Evolutionary conservation across 495 filamentous ascomycete species (phyloP), one percentile per base, ranked within the genome.

Genomic region (Emericellopsis terricola): DNA sequence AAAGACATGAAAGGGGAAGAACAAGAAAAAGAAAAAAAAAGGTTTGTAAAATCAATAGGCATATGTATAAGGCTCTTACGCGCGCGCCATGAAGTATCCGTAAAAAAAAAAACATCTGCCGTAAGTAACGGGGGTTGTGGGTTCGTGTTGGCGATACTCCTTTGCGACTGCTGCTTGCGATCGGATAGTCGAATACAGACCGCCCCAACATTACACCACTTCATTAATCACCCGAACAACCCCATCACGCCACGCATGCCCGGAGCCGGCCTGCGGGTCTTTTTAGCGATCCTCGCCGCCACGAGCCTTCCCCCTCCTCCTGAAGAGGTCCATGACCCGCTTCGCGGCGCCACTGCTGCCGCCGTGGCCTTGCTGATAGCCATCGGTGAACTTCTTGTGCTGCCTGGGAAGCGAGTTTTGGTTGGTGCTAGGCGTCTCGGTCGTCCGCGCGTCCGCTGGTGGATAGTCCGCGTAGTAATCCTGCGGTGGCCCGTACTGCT

Each of bases 251-350:
- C n/a, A n/a, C n/a, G n/a, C n/a, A n/a, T n/a, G n/a, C n/a, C n/a
- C n/a, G n/a, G n/a, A n/a, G n/a, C n/a, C n/a, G n/a, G n/a, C n/a
- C n/a, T n/a, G n/a, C n/a, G n/a, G n/a, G n/a, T n/a, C 19, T 10
- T 13, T 1, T 39, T 28, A 34, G 38, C 36, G 46, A 24, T 47
- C 37, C 14, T 78, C 75, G 26, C 71, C 75, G 37, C 62, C 71
- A 38, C 76, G 57, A 31, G 78, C 82, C 52, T 73, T 84, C 20
- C 82, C 82, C 40, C 85, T 68, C 49, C 86, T 62, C 46, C 89
- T 69, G 61, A 97, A 97, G 54, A 94, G 89, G 55, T 94, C 89
- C 89, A 97, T 97, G 31, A 97, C 89, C 45, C 80, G 76, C 43
- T 81, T 73, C 13, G 86, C 83, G 11, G 83, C 78, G 21, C 83